Conservation (phyloP, 306 rosid species). For the peach (Prunus persica) region DNA sequence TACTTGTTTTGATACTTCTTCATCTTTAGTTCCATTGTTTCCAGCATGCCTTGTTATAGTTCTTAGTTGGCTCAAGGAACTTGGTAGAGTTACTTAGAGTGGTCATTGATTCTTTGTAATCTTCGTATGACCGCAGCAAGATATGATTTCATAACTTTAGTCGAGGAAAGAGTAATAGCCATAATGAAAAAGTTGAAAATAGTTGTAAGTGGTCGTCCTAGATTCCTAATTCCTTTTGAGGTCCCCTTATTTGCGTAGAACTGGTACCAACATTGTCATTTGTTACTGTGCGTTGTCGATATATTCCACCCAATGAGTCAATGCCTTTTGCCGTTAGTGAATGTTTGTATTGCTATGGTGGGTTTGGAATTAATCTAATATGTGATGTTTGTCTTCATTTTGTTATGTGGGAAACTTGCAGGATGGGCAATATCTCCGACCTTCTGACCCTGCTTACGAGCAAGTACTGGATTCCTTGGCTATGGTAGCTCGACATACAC, state of each 20-base stretch:
- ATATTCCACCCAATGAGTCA: not conserved
- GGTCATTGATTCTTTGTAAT: not conserved
- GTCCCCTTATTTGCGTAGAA: not conserved
- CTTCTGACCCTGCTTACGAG: slow-evolving; percentile 98
- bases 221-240: not conserved
- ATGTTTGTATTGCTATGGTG: slow-evolving; percentile 2
- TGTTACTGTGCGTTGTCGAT: not conserved
- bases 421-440: slow-evolving; percentile 98
- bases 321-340: not conserved
- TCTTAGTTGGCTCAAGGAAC: not conserved
- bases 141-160: not conserved
- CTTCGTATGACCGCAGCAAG: not conserved
- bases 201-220: not conserved
- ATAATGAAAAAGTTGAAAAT: not conserved
- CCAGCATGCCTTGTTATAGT: not conserved
- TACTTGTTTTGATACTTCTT: not conserved
- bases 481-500: slow-evolving; percentile 97
- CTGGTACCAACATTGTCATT: not conserved
- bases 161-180: not conserved
- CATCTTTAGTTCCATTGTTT: not conserved
- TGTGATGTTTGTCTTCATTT: not conserved
- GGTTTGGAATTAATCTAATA: not conserved
- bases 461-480: slow-evolving; percentile 97
- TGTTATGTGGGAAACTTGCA: slow-evolving; percentile 14
- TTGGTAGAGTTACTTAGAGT: not conserved